Conservation (phyloP, 441 rosid genomes). For the Erodium texanum region DNA sequence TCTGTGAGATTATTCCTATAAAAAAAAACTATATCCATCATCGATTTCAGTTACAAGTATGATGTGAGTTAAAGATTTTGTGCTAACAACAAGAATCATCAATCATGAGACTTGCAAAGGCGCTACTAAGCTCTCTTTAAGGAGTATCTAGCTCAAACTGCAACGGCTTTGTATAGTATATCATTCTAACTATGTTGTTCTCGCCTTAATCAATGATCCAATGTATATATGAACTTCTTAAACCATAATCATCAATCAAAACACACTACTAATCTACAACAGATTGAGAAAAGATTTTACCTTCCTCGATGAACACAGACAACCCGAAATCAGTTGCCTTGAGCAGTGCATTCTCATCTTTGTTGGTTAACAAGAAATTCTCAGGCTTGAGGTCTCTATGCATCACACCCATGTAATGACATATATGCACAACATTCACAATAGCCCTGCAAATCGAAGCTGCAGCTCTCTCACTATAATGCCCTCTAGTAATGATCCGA, state of each 20-base stretch:
- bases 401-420: slow-evolving; percentile 54
- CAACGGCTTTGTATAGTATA: too few relatives aligned
- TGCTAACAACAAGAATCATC: not conserved
- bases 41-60: not conserved
- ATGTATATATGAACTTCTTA: too few relatives aligned
- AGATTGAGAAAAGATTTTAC: slow-evolving; percentile 15
- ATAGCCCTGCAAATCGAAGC: slow-evolving; percentile 41
- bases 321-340: slow-evolving; percentile 50
- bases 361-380: slow-evolving; percentile 48
- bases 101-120: not conserved
- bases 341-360: slow-evolving; percentile 38
- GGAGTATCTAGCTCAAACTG: too few relatives aligned
- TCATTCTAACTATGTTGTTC: too few relatives aligned
- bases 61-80: not conserved
- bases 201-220: not conserved
- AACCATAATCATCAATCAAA: not conserved
- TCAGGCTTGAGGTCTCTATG: slow-evolving; percentile 59
- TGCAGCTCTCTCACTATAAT: slow-evolving; percentile 43
- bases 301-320: slow-evolving; percentile 47
- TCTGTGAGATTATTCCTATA: too few relatives aligned
- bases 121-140: not conserved
- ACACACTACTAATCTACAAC: not conserved
- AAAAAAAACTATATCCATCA: too few relatives aligned
- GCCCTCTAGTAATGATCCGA: slow-evolving; percentile 42
- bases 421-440: slow-evolving; percentile 44